Evolutionary conservation across 495 filamentous ascomycete genomes (phyloP).

Genomic region (Pseudomonodictys pantanalensis): DNA sequence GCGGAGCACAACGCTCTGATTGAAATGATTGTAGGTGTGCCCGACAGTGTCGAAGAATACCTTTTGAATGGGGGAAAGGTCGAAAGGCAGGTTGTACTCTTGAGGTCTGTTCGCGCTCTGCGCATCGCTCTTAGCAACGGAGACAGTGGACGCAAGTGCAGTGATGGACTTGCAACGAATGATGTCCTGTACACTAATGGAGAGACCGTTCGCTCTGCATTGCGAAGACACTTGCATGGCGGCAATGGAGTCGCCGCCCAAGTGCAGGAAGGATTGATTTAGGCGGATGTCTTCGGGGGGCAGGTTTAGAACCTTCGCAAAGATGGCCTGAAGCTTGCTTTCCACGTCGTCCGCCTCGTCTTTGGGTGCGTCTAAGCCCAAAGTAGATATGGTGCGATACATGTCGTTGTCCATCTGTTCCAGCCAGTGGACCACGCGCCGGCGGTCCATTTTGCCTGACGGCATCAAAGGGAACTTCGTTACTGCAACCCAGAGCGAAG

Average conservation of each 20-base stretch:
- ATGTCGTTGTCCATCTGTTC: slow-evolving; percentile 22
- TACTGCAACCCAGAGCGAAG: slow-evolving; percentile 27
- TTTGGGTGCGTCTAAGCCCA: slow-evolving; percentile 8
- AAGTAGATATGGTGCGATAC: slow-evolving; percentile 19
- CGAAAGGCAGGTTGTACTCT: slow-evolving; percentile 44
- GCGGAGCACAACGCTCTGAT: slow-evolving; percentile 64
- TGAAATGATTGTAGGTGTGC: slow-evolving; percentile 65
- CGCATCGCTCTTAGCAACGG: neutral
- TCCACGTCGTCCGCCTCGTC: slow-evolving; percentile 21
- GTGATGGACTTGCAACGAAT: slow-evolving; percentile 28
- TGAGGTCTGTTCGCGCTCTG: slow-evolving; percentile 41
- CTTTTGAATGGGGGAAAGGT: slow-evolving; percentile 68
- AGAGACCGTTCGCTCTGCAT: slow-evolving; percentile 24
- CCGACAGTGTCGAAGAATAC: slow-evolving; percentile 60
- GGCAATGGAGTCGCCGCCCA: slow-evolving; percentile 35
- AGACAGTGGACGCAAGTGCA: slow-evolving; percentile 21
- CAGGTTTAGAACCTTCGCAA: slow-evolving; percentile 27
- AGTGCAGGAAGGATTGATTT: slow-evolving; percentile 30
- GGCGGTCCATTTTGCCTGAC: slow-evolving; percentile 34
- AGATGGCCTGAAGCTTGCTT: slow-evolving; percentile 25
- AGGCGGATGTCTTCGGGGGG: slow-evolving; percentile 17
- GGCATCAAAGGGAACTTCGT: slow-evolving; percentile 22
- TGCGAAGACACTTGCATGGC: slow-evolving; percentile 33
- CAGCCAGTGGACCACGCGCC: slow-evolving; percentile 24
- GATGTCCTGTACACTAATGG: slow-evolving; percentile 33